Base-by-base conservation (phyloP, 2,329 filamentous ascomycete species). In the Aspergillus udagawae region DNA sequence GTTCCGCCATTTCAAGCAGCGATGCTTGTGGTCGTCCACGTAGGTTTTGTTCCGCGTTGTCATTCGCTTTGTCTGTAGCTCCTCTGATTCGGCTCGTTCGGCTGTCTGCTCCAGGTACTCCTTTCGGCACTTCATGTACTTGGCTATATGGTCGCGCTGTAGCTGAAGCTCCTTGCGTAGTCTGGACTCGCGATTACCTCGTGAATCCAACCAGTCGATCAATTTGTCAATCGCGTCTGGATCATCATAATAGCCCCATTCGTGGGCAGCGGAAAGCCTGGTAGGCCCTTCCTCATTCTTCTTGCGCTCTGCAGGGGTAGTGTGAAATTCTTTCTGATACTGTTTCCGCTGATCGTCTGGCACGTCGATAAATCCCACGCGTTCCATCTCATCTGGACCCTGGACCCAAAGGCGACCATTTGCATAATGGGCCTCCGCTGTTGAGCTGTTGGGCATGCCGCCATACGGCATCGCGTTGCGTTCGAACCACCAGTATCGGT, bases 401-500 rank as follows among this genome's bases (percentile, higher is more conserved):
- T 99, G 94, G 14, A 99, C 87, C 94, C 94, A 99, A 56, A 99
- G 83, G 57, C 93, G 90, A 8, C 91, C 94, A 71, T 97, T 99
- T 44, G 93, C 92, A 70, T 97, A 99, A 8, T 85, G 87, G 23
- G 93, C 92, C 49, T 86, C 82, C 1, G 91, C 89, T 1, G 93
- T 97, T 17, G 92, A 97, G 73, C 91, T 96, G 62, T 84, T 85
- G 0, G 92, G 92, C 55, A 97, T 81, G 4, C 94, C 94, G 32
- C 83, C 91, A 68, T 93, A 96, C 0, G 94, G 94, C 92, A 97
- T 97, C 25, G 92, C 94, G 69, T 97, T 99, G 61, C 93, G 88
- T 76, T 99, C 94, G 73, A 97, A 97, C 93, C 94, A 99, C 80
- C 95, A 97, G 75, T 97, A 99, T 54, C 93, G 86, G 75, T 99